Base-by-base conservation (phyloP, 2,329 filamentous ascomycete species). In the Trichoderma breve region DNA sequence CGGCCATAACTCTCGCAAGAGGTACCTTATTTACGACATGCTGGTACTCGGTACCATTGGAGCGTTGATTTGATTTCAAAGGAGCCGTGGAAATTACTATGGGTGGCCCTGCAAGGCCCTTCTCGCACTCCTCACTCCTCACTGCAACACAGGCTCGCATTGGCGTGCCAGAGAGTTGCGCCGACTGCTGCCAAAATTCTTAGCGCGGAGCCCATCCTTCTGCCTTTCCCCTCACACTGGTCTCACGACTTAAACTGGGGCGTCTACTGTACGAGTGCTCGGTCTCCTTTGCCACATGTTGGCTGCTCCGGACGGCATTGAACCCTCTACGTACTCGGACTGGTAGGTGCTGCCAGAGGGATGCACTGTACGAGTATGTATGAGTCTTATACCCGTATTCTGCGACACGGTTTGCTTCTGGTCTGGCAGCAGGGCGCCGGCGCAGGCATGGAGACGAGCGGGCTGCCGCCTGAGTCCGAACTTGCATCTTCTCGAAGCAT, bases 161-260 rank as follows among this genome's bases (percentile, higher is more conserved):
- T 67, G 58, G 70, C 64, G 70, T 63, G 62, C 64, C 64, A 72
- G 70, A 72, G 58, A 72, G 70, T 72, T 72, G 36, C 70, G 70
- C 70, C 70, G 55, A 72, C 61, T 68, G 39, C 63, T 72, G 58
- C 70, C 55, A 63, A 28, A 43, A 11, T 14, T 68, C n/a, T 68
- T 72, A 72, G 70, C 70, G 70, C 30, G 58, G 64, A 53, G 64
- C 36, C 62, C 64, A 47, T 65, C 61, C 26, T 64, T 32, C 30
- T 51, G n/a, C 39, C 62, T 65, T 58, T 58, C 58, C 67, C 58
- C 69, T 43, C 61, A 71, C 36, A 30, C 24, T 65, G 69, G 60
- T 71, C 69, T 71, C 60, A 47, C 69, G 58, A 63, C 57, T 60
- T 68, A 61, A 53, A 69, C 66, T 61, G 66, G 69, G 69, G 60